Evolutionary conservation across 257 asterid genomes (phyloP).

Genomic region (Plectranthus barbatus): DNA sequence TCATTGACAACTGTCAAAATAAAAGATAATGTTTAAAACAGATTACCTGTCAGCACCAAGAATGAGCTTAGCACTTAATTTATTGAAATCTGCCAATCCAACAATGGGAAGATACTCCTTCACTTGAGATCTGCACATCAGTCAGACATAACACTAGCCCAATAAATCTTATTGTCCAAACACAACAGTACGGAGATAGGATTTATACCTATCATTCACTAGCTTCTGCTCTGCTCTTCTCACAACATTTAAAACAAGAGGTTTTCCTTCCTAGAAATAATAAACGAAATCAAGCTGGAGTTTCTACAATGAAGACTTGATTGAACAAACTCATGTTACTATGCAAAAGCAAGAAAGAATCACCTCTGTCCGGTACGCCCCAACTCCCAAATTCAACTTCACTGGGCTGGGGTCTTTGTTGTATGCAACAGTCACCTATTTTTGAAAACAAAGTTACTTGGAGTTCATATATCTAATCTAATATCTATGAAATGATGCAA

Average conservation of each 20-base stretch:
- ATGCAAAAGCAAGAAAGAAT: slow-evolving; percentile 8
- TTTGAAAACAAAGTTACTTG: not conserved
- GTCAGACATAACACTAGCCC: slow-evolving; percentile 5
- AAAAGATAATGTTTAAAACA: not conserved
- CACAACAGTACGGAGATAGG: not conserved
- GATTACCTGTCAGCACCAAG: slow-evolving; percentile 85
- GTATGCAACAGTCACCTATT: slow-evolving; percentile 86
- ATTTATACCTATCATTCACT: slow-evolving; percentile 61
- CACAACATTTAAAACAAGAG: slow-evolving; percentile 91
- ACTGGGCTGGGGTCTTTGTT: slow-evolving; percentile 80
- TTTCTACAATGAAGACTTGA: not conserved
- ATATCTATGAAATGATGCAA: not conserved
- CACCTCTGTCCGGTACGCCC: slow-evolving; percentile 99
- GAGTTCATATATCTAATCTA: not conserved
- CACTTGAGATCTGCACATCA: slow-evolving; percentile 60
- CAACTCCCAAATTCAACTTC: slow-evolving; percentile 93
- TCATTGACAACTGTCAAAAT: not conserved
- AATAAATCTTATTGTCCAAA: slow-evolving; percentile 1
- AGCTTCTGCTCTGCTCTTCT: slow-evolving; percentile 77
- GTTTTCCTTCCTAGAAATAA: slow-evolving; percentile 76
- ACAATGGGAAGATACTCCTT: slow-evolving; percentile 90
- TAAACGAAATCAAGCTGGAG: not conserved
- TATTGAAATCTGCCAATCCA: slow-evolving; percentile 83
- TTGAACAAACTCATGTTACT: not conserved
- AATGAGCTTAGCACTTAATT: slow-evolving; percentile 87